These are phyloP conservation scores for Rosa lucieae DNA, from an alignment of 306 rosid species.

Conservation along the genomic window DNA sequence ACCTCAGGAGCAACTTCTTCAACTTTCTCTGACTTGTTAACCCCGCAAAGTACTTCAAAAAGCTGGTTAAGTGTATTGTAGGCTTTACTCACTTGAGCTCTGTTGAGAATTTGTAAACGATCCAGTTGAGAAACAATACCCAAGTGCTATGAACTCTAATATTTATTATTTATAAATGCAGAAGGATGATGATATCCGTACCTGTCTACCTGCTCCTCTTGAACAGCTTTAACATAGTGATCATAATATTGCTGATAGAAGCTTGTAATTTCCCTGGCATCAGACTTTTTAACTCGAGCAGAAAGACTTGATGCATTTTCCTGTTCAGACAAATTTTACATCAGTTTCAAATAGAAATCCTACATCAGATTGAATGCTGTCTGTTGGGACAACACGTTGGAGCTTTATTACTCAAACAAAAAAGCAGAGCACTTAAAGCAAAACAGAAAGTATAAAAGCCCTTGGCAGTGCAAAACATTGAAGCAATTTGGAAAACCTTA, in stretches of 20 bases:
- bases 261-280: conserved; percentile 90
- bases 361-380: not conserved
- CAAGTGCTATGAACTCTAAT: not conserved
- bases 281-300: conserved; percentile 75
- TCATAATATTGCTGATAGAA: conserved; percentile 94
- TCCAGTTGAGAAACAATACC: not conserved
- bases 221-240: conserved; percentile 80
- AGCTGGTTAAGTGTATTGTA: conserved; percentile 93
- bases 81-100: conserved; percentile 95
- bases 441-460: not conserved
- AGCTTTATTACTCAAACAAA: not conserved
- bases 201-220: conserved; percentile 95
- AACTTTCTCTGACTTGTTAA: conserved; percentile 91
- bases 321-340: conserved; percentile 33
- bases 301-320: conserved; percentile 80
- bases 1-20: conserved; percentile 99
- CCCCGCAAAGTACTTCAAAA: conserved; percentile 96
- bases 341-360: not conserved
- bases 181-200: conserved; percentile 15
- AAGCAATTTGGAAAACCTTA: not conserved
- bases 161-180: not conserved
- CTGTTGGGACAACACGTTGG: not conserved
- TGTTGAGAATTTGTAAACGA: conserved; percentile 30
- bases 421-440: not conserved
- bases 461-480: not conserved